Evolutionary conservation across 352 stramenopile species (phyloP), one percentile per base, ranked within the genome.

Genomic region (Phytophthora hibernalis): DNA sequence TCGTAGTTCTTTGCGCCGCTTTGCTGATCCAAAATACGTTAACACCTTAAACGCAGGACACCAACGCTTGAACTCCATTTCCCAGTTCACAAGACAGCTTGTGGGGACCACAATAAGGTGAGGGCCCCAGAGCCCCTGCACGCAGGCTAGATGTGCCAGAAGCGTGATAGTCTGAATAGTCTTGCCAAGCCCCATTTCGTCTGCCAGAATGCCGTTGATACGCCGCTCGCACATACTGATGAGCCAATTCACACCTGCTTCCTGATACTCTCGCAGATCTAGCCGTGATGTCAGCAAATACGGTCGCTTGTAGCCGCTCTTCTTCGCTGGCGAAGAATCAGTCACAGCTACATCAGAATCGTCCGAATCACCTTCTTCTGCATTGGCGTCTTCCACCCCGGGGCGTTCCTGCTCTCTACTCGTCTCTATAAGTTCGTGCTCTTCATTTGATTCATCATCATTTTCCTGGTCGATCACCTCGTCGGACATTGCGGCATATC

Each of bases 151-250:
- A 76, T 99, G 97, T 9, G 97, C 93, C 10, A 99, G 76, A 54
- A 99, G 78, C 20, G 96, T 92, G 61, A 99, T 99, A n/a, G 97
- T 99, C 83, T 99, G 97, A n/a, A 99, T 89, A 9, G 98, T 99
- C 74, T 99, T 99, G 1, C 97, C 96, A 6, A 97, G 75, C 3
- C 92, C 89, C 91, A 97, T 97, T 70, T 99, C 97, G 76, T 99
- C 98, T 0, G 97, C 98, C 8, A 99, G 82, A 58, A 99, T 99
- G 9, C 98, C 98, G 74, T 99, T 99, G 38, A 99, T 92, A 31
- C 96, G 84, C 56, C 97, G 89, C 30, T 98, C 93, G 52, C 98
- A 97, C 64, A 99, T 90, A n/a, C 94, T 98, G 24, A 99, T 88
- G 3, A 99, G 89, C 98, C 98, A 99, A 70, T 98, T 98, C 31